phyloP scores from a whole-genome alignment of 1,139 yeast genomes.

The Suhomyces ambrosiae region DNA sequence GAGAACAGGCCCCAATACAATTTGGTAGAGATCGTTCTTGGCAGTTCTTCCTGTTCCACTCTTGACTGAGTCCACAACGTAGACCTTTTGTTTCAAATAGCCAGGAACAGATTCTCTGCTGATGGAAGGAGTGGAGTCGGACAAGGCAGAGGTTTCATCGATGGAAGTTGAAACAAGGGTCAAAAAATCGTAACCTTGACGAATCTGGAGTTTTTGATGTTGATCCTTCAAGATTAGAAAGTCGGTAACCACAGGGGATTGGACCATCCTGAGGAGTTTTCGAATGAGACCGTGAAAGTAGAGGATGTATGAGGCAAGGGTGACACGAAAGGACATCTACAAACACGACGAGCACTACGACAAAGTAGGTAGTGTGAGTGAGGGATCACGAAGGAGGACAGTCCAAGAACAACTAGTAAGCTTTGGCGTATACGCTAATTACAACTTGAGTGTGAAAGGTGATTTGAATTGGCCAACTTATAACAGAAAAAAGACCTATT shows the following conservation, averaged over 20 bases:
- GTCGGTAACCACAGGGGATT: constrained; percentile 2
- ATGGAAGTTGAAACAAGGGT: constrained; percentile 1
- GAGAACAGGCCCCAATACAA: constrained; percentile 51
- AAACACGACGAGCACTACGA: too few relatives aligned
- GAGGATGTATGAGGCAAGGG: constrained; percentile 7
- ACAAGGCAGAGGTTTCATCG: not conserved
- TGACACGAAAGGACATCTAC: constrained; percentile 4
- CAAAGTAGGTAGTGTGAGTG: too few relatives aligned
- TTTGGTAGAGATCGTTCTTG: constrained; percentile 41
- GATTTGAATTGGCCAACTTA: too few relatives aligned
- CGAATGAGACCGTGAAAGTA: constrained; percentile 6
- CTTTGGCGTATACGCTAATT: too few relatives aligned
- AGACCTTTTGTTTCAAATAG: constrained; percentile 12
- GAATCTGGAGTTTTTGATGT: constrained; percentile 8
- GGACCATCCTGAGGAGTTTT: constrained; percentile 4
- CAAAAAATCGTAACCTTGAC: constrained; percentile 1
- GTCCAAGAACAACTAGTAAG: too few relatives aligned
- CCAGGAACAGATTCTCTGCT: constrained; percentile 3
- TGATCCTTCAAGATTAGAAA: constrained; percentile 7
- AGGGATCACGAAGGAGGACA: not conserved
- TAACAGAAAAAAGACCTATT: too few relatives aligned
- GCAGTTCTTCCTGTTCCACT: constrained; percentile 57
- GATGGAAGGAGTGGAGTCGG: not conserved
- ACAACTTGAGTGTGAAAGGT: too few relatives aligned
- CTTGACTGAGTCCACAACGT: constrained; percentile 52